A percentile compares a stretch with the other conserved stretches of the same genome.
Conservation (phyloP, 2,329 filamentous ascomycete species). For the Orbilia blumenaviensis region DNA sequence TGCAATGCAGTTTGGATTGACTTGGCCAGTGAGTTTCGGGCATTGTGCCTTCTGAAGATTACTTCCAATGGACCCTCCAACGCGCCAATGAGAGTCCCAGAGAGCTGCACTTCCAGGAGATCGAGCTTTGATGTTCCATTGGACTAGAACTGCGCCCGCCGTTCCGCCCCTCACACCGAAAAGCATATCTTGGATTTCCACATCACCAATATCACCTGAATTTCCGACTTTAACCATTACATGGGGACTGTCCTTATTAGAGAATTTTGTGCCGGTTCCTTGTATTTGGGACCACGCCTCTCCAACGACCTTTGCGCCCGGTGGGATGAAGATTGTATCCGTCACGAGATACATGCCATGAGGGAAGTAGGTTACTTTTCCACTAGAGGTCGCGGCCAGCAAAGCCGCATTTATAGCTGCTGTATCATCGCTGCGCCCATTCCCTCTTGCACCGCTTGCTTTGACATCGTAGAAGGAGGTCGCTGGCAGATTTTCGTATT, state of each 20-base stretch:
- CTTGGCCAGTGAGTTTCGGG: constrained; percentile 73
- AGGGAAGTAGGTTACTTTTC: constrained; percentile 63
- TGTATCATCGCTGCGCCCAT: constrained; percentile 90
- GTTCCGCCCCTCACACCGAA: constrained; percentile 73
- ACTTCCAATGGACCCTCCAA: constrained; percentile 85
- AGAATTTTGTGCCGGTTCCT: constrained; percentile 55
- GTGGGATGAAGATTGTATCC: constrained; percentile 64
- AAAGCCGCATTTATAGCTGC: constrained; percentile 78
- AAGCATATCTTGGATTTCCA: constrained; percentile 78
- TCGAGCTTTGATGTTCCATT: constrained; percentile 73
- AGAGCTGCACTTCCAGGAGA: constrained; percentile 65
- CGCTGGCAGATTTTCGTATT: constrained; percentile 75
- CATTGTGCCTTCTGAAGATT: constrained; percentile 80
- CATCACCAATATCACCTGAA: constrained; percentile 70
- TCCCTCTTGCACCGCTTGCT: constrained; percentile 78
- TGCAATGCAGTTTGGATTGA: constrained; percentile 75
- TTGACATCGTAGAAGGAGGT: constrained; percentile 69
- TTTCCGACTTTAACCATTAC: constrained; percentile 72
- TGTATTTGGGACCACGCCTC: constrained; percentile 60
- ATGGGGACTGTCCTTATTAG: constrained; percentile 58
- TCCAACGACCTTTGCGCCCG: constrained; percentile 61
- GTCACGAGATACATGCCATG: constrained; percentile 67
- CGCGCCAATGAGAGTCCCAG: constrained; percentile 94
- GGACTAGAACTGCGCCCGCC: constrained; percentile 74
- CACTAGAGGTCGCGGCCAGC: too few relatives aligned